These are phyloP conservation scores for Gonium pectorale DNA, from an alignment of 139 green algal genomes.

Conservation along the genomic window DNA sequence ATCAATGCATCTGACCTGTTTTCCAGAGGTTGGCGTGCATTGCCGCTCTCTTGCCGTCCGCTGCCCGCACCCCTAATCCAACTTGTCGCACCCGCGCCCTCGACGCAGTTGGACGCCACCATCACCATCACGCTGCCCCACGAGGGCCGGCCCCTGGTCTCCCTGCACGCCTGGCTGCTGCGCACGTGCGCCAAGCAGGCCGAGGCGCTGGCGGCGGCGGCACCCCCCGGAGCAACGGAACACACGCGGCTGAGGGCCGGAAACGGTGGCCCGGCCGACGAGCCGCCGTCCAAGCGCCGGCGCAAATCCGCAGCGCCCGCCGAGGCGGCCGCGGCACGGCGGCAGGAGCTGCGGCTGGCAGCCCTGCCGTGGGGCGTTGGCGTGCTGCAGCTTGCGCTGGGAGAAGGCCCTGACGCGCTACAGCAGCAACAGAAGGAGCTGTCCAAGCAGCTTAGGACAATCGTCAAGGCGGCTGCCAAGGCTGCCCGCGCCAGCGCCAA, in stretches of 20 bases:
- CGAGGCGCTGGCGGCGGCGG: not conserved
- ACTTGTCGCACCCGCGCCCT: no score
- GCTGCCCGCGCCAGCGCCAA: not conserved
- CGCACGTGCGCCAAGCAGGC: not conserved
- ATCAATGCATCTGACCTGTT: no score
- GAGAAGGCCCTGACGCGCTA: no score
- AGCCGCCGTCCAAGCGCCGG: not conserved
- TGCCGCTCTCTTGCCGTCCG: no score
- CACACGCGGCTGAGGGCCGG: no score
- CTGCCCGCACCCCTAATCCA: no score
- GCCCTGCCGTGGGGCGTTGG: constrained; percentile 2
- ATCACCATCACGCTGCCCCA: not conserved
- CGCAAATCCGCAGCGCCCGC: not conserved
- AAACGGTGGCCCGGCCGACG: not conserved
- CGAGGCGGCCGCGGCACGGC: not conserved
- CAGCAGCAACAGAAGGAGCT: no score
- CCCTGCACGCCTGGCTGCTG: constrained; percentile 8
- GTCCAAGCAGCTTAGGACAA: not conserved
- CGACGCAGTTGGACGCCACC: no score
- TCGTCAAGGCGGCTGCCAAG: not conserved
- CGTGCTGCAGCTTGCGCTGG: not conserved
- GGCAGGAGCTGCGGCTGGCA: not conserved
- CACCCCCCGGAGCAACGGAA: not conserved
- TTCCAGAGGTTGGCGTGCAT: no score
- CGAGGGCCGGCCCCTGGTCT: not conserved